Evolutionary conservation across 2,329 filamentous ascomycete species (phyloP), one percentile per base, ranked within the genome.

Genomic region (Fusarium sp.): DNA sequence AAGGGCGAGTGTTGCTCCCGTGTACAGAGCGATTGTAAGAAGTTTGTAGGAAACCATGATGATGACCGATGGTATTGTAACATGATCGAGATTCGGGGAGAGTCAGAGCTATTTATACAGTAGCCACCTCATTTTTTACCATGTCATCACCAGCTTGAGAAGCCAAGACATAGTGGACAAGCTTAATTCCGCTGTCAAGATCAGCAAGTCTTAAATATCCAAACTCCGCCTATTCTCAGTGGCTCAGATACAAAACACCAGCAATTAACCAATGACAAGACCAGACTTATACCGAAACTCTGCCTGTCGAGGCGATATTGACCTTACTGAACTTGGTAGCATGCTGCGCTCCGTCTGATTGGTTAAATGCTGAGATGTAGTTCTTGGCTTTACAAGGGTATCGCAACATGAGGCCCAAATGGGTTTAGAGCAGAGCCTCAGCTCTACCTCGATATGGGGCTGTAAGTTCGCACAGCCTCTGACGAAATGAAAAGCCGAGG

Each of bases 21-120:
- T 56, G 6, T 18, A 39, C 14, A 72, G 14, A 26, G 57, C 63
- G 5, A 44, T 20, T 10, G 39, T 28, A 8, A 73, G 26, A 24
- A 70, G 28, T 14, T 39, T 50, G 15, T 36, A 24, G 8, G 53
- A 60, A 53, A 57, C 9, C 75, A 77, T 77, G 36, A 22, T 57
- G 3, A 9, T 9, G 4, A n/a, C 24, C 11, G 24, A 42, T 70
- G 56, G 15, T 66, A 11, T 24, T 1, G 5, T 26, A 17, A 8
- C 6, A 38, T 14, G 9, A 5, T 15, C 3, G 22, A 20, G 11
- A 1, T 17, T 6, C n/a, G 17, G 11, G 15, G 6, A n/a, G 24
- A 24, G 26, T 6, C 0, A 11, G 24, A 8, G 20, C 18, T 42
- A 24, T 13, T 65, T 70, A 65, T 70, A 54, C 53, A 54, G 18